Conservation (phyloP, 2,329 filamentous ascomycete species). For the Botryotinia narcissicola region DNA sequence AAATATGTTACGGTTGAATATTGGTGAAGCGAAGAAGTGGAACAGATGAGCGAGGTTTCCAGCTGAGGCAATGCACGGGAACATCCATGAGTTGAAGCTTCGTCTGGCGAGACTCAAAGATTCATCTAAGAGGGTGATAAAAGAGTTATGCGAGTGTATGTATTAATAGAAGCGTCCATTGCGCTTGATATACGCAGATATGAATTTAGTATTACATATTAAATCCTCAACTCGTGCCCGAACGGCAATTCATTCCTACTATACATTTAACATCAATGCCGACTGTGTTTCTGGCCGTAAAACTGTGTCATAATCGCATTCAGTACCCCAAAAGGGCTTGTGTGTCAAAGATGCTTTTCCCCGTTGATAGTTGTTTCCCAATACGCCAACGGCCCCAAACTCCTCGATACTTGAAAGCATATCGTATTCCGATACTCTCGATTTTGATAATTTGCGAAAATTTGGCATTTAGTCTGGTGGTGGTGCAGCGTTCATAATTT, state of each 20-base stretch:
- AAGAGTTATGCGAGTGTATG: background rate
- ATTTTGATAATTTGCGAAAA: background rate
- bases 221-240: background rate
- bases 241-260: background rate
- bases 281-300: background rate
- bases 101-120: background rate
- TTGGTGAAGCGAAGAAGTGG: background rate
- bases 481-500: conserved; percentile 30
- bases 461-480: conserved; percentile 29
- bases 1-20: background rate
- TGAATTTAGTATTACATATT: conserved; percentile 7
- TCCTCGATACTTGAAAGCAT: background rate
- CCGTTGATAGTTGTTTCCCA: background rate
- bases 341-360: background rate
- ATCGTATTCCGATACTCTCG: background rate
- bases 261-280: background rate
- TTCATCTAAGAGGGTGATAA: background rate
- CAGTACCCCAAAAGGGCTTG: background rate
- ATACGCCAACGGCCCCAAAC: background rate
- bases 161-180: background rate
- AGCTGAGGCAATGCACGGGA: background rate
- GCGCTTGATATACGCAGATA: background rate
- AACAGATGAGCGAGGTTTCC: background rate
- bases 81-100: background rate
- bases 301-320: background rate